Evolutionary conservation across 1,284 basidiomycete species (phyloP).

Genomic region (Vanrija pseudolonga): DNA sequence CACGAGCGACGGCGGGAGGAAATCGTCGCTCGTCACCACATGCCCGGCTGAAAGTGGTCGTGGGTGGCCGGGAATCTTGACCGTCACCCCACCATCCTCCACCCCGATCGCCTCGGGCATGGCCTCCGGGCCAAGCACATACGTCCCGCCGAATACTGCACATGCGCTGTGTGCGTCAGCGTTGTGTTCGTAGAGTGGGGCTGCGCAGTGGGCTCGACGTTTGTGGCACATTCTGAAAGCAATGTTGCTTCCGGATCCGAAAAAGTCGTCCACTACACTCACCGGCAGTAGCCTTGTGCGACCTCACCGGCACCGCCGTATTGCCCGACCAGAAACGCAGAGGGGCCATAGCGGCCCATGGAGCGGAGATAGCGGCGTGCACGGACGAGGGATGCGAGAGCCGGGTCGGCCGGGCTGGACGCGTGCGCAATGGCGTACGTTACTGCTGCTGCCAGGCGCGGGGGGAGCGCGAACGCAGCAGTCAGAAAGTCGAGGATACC

Average conservation of each 20-base stretch:
- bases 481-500: constrained; percentile 63
- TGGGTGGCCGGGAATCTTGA: constrained; percentile 59
- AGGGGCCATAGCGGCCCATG: constrained; percentile 80
- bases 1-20: constrained; percentile 51
- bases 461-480: constrained; percentile 61
- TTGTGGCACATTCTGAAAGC: background rate
- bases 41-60: constrained; percentile 51
- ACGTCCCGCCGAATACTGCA: constrained; percentile 78
- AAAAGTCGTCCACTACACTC: constrained; percentile 9
- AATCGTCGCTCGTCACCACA: constrained; percentile 52
- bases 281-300: constrained; percentile 82
- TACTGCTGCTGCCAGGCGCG: constrained; percentile 60
- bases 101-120: constrained; percentile 18
- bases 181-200: background rate
- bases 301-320: constrained; percentile 91
- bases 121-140: constrained; percentile 62
- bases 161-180: constrained; percentile 56
- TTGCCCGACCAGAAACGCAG: constrained; percentile 87
- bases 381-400: constrained; percentile 62
- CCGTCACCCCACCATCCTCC: constrained; percentile 19
- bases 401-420: constrained; percentile 56
- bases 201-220: background rate
- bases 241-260: background rate
- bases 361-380: constrained; percentile 71
- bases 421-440: constrained; percentile 71